Conservation (phyloP, 805 yeast genomes). For the Danielia oregonensis region DNA sequence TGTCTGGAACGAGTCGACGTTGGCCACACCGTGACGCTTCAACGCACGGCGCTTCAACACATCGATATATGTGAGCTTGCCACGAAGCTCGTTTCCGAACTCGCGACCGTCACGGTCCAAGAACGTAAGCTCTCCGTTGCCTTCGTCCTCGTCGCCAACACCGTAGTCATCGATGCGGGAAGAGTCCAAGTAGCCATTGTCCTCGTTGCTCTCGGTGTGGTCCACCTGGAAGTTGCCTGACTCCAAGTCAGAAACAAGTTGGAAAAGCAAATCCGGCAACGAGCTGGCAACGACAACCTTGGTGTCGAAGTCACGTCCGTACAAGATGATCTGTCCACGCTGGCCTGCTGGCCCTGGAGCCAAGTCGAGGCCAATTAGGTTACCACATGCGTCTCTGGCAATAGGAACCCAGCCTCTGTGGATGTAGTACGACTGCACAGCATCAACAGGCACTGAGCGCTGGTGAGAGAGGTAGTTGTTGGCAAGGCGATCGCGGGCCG, state of each 20-base stretch:
- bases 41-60: conserved; percentile 41
- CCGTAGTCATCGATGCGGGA: conserved; percentile 38
- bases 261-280: conserved; percentile 39
- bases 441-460: conserved; percentile 16
- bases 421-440: conserved; percentile 17
- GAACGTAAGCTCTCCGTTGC: conserved; percentile 39
- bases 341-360: conserved; percentile 18
- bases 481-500: conserved; percentile 10
- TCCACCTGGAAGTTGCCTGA: conserved; percentile 40
- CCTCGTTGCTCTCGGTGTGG: conserved; percentile 24
- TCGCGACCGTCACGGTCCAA: conserved; percentile 36
- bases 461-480: conserved; percentile 18
- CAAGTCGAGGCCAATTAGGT: conserved; percentile 17
- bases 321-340: conserved; percentile 18
- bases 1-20: conserved; percentile 32
- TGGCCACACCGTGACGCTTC: conserved; percentile 35
- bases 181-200: conserved; percentile 35
- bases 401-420: conserved; percentile 20
- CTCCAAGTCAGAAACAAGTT: conserved; percentile 38
- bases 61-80: conserved; percentile 37
- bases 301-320: conserved; percentile 19
- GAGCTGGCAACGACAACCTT: conserved; percentile 17
- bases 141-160: conserved; percentile 45
- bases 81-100: conserved; percentile 27
- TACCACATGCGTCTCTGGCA: conserved; percentile 15